Conservation (phyloP, 1,284 basidiomycete genomes). For the Limonomyces culmigenus region DNA sequence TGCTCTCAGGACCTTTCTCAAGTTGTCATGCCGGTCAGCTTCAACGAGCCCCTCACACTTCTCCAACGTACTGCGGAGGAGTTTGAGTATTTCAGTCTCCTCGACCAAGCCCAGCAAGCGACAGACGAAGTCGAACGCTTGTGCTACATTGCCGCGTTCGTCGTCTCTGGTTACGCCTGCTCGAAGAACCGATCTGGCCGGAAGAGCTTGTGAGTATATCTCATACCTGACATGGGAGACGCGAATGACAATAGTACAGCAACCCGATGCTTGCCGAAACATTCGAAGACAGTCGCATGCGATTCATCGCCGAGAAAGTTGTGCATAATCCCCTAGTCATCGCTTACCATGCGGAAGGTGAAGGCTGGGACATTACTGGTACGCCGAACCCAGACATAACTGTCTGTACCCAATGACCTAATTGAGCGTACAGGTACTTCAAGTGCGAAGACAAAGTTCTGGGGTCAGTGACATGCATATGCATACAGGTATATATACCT, state of each 20-base stretch:
- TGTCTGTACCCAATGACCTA: slow-evolving; percentile 72
- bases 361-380: slow-evolving; percentile 56
- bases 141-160: slow-evolving; percentile 67
- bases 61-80: slow-evolving; percentile 73
- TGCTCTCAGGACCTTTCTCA: slow-evolving; percentile 60
- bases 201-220: slow-evolving; percentile 64
- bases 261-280: slow-evolving; percentile 85
- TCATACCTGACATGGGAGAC: neutral
- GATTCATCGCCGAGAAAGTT: slow-evolving; percentile 80
- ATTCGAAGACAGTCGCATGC: slow-evolving; percentile 67
- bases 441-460: slow-evolving; percentile 75
- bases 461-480: slow-evolving; percentile 44
- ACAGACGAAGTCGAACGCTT: slow-evolving; percentile 58
- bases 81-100: slow-evolving; percentile 60
- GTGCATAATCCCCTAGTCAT: slow-evolving; percentile 73
- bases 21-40: slow-evolving; percentile 72
- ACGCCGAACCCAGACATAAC: slow-evolving; percentile 70
- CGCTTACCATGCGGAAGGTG: slow-evolving; percentile 71
- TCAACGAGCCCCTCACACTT: slow-evolving; percentile 78
- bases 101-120: slow-evolving; percentile 47
- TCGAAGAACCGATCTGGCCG: slow-evolving; percentile 65
- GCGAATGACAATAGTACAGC: slow-evolving; percentile 19
- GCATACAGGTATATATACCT: slow-evolving; percentile 8
- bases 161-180: slow-evolving; percentile 71
- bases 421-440: slow-evolving; percentile 20